Conservation (phyloP, 2,329 filamentous ascomycete genomes). For the Pyricularia pennisetigena region DNA sequence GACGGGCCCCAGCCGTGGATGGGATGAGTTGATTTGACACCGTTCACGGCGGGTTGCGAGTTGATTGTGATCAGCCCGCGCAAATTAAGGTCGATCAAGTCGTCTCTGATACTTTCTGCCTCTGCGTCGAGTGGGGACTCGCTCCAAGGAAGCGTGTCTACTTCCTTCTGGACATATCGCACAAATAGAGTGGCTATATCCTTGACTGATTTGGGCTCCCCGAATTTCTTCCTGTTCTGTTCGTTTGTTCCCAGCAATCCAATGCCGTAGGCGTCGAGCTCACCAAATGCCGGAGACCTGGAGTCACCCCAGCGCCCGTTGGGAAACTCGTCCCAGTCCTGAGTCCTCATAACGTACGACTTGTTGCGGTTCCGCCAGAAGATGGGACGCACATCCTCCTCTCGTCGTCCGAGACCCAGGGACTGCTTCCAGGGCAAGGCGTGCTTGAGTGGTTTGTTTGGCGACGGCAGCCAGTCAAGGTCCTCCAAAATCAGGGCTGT, state of each 20-base stretch:
- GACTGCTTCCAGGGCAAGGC: slow-evolving; percentile 96
- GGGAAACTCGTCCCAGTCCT: slow-evolving; percentile 98
- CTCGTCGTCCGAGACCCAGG: slow-evolving; percentile 75
- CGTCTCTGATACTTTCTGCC: slow-evolving; percentile 64
- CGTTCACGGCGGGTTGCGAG: slow-evolving; percentile 90
- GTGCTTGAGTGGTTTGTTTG: slow-evolving; percentile 71
- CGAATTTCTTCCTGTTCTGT: slow-evolving; percentile 92
- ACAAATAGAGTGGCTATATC: slow-evolving; percentile 81
- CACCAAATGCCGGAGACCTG: slow-evolving; percentile 89
- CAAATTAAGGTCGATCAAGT: slow-evolving; percentile 73
- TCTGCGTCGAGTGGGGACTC: slow-evolving; percentile 79
- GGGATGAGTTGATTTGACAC: slow-evolving; percentile 76
- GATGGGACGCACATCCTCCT: slow-evolving; percentile 93
- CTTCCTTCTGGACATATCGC: slow-evolving; percentile 69
- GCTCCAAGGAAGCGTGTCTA: slow-evolving; percentile 87
- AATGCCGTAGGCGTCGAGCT: slow-evolving; percentile 89
- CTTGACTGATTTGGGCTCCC: slow-evolving; percentile 66
- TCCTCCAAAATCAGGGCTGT: slow-evolving; percentile 92
- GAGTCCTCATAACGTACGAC: slow-evolving; percentile 88
- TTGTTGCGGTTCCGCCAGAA: slow-evolving; percentile 98
- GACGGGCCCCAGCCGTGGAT: slow-evolving; percentile 89
- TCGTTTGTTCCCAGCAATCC: slow-evolving; percentile 92
- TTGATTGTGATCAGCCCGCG: slow-evolving; percentile 92
- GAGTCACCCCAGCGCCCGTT: slow-evolving; percentile 99
- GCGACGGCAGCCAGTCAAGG: slow-evolving; percentile 68